A percentile compares a stretch with the other conserved stretches of the same genome.
phyloP scores from a whole-genome alignment of 768 basidiomycete species.

The Porphyrellus cyaneotinctus region DNA sequence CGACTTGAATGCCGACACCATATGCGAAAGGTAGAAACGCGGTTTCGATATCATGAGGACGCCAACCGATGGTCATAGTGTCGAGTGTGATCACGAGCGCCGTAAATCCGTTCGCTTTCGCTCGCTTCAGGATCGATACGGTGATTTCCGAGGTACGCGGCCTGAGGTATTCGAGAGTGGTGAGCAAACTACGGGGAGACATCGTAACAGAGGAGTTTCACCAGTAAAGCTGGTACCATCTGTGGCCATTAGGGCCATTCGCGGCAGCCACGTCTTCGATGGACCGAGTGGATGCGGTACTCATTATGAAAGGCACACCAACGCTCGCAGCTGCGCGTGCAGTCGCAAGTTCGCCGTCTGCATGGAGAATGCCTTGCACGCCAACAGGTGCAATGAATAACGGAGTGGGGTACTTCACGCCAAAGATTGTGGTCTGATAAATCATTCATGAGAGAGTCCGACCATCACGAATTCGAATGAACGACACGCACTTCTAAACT shows the following conservation, averaged over 20 bases:
- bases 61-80: slow-evolving; percentile 70
- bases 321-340: slow-evolving; percentile 62
- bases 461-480: no score
- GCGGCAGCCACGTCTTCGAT: slow-evolving; percentile 77
- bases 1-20: slow-evolving; percentile 66
- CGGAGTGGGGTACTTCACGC: slow-evolving; percentile 57
- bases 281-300: slow-evolving; percentile 65
- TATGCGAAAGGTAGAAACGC: slow-evolving; percentile 65
- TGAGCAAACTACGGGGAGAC: neutral
- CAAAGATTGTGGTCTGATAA: slow-evolving; percentile 64
- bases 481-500: slow-evolving; percentile 49
- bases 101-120: slow-evolving; percentile 60
- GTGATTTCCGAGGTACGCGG: slow-evolving; percentile 57
- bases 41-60: slow-evolving; percentile 65
- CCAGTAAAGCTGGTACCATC: slow-evolving; percentile 88
- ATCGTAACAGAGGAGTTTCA: slow-evolving; percentile 22
- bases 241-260: slow-evolving; percentile 54
- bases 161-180: slow-evolving; percentile 36
- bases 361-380: slow-evolving; percentile 69
- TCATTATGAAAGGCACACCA: slow-evolving; percentile 68
- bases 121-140: slow-evolving; percentile 60
- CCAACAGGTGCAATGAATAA: slow-evolving; percentile 72
- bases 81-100: slow-evolving; percentile 77
- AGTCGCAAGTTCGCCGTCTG: slow-evolving; percentile 67
- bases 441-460: neutral